These are phyloP conservation scores for Cladophialophora carrionii DNA, from an alignment of 2,329 filamentous ascomycete genomes.

Conservation along the genomic window DNA sequence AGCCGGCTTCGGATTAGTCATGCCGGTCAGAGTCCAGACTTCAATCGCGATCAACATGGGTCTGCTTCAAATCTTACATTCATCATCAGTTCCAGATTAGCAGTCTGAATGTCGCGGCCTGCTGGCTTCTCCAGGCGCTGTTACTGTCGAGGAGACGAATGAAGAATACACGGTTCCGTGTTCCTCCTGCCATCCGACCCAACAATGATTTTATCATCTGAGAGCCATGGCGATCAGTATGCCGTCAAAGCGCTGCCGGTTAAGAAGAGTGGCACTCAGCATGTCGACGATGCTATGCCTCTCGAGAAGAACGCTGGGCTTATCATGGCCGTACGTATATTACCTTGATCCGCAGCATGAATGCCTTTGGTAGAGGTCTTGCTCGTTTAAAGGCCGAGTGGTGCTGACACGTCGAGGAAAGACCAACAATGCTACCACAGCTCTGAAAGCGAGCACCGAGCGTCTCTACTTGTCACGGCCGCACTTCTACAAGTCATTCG, in stretches of 20 bases:
- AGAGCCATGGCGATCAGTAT: background rate
- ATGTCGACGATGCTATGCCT: constrained; percentile 16
- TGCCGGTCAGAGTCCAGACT: background rate
- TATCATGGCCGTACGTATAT: constrained; percentile 22
- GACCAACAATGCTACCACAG: constrained; percentile 90
- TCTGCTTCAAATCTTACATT: constrained; percentile 1
- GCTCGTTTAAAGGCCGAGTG: background rate
- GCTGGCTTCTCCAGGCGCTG: background rate
- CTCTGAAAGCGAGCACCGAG: constrained; percentile 91
- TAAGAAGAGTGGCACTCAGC: background rate
- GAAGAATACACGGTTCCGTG: background rate
- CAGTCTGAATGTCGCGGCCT: background rate
- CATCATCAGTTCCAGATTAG: background rate
- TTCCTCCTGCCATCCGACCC: background rate
- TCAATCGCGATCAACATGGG: background rate
- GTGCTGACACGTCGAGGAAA: constrained; percentile 41
- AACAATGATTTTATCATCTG: background rate
- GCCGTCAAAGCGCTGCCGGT: background rate
- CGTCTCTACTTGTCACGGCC: constrained; percentile 79
- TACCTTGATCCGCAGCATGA: background rate
- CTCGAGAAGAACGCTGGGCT: constrained; percentile 22
- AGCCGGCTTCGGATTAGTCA: background rate
- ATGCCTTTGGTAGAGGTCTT: background rate
- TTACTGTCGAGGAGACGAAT: background rate
- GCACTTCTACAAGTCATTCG: constrained; percentile 86